Base-by-base conservation (phyloP, 495 filamentous ascomycete species). In the Usnea hakonensis region DNA sequence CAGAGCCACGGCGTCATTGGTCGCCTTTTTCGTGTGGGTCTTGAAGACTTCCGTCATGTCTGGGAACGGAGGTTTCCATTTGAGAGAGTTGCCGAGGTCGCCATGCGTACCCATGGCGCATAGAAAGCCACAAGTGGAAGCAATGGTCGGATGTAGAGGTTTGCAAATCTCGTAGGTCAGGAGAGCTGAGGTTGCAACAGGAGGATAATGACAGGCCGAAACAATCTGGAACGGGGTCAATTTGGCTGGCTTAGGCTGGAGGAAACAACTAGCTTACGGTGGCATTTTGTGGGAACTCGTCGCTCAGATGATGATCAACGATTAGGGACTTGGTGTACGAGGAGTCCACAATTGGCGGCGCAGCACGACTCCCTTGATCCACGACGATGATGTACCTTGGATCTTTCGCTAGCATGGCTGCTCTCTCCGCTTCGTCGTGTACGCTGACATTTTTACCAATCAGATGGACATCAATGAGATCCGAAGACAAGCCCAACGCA, bases 291-390 rank as follows among this genome's bases (percentile, higher is more conserved):
- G 84, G 83, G 64, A 84, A 84, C 43, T 78, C 73, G n/a, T 76
- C 74, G 32, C 74, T 75, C 36, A 78, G 65, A 65, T 87, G 84
- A 62, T 87, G 84, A 62, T 86, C 84, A 64, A 87, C 85, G 5
- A 87, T 67, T 14, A 87, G 65, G 14, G 72, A 70, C 41, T 73
- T 75, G 41, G 73, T 57, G 52, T 74, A 66, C 3, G 65, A 40
- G n/a, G 71, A 60, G 53, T 73, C 71, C 21, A 82, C 70, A 23
- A 85, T 62, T 9, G 81, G 76, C 23, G 78, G 77, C 3, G 77
- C 75, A 37, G 70, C 71, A 16, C 77, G 73, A 30, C 78, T 80
- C 28, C 84, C 84, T 67, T 87, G 84, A 67, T 85, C 84, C 3
- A 86, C 72, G 13, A 86, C 74, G 60, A 87, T 82, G 50, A 85